These are phyloP conservation scores for Rhizodiscina lignyota DNA, from an alignment of 495 filamentous ascomycete species.

Conservation along the genomic window DNA sequence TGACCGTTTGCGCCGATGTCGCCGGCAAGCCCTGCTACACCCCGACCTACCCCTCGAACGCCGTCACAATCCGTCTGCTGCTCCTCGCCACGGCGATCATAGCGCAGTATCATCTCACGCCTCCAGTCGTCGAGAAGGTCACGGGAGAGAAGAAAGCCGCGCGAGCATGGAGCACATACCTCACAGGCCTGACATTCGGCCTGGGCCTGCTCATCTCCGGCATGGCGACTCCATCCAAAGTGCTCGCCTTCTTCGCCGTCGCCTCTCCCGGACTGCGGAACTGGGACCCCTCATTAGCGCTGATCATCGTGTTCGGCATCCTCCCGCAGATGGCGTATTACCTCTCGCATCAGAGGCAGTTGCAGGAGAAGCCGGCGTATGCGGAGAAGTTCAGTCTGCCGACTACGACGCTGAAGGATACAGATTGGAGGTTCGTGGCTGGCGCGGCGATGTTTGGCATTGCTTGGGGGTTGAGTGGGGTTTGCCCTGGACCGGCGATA, in stretches of 20 bases:
- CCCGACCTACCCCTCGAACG: slow-evolving; percentile 26
- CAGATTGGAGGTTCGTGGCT: slow-evolving; percentile 34
- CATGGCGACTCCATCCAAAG: slow-evolving; percentile 38
- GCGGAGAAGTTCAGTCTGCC: slow-evolving; percentile 30
- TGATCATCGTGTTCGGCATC: slow-evolving; percentile 35
- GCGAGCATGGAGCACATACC: slow-evolving; percentile 11
- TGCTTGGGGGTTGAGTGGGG: slow-evolving; percentile 37
- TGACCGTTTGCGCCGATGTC: slow-evolving; percentile 17
- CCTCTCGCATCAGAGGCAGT: slow-evolving; percentile 5
- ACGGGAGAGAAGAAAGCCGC: background rate
- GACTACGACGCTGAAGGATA: slow-evolving; percentile 29
- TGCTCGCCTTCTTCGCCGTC: slow-evolving; percentile 36
- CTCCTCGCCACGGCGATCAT: slow-evolving; percentile 23
- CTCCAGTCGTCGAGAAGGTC: background rate
- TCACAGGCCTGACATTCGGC: slow-evolving; percentile 35
- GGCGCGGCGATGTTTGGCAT: slow-evolving; percentile 36
- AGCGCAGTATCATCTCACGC: slow-evolving; percentile 12
- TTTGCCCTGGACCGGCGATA: slow-evolving; percentile 39
- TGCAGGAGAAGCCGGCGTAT: slow-evolving; percentile 22
- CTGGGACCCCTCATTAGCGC: slow-evolving; percentile 36
- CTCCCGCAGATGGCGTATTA: slow-evolving; percentile 26
- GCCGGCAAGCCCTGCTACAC: slow-evolving; percentile 30
- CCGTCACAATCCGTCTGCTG: slow-evolving; percentile 15
- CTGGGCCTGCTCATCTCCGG: slow-evolving; percentile 35
- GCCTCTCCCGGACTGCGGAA: slow-evolving; percentile 21